These are phyloP conservation scores for Rubus parviflorus DNA, from an alignment of 306 rosid species.

Conservation along the genomic window DNA sequence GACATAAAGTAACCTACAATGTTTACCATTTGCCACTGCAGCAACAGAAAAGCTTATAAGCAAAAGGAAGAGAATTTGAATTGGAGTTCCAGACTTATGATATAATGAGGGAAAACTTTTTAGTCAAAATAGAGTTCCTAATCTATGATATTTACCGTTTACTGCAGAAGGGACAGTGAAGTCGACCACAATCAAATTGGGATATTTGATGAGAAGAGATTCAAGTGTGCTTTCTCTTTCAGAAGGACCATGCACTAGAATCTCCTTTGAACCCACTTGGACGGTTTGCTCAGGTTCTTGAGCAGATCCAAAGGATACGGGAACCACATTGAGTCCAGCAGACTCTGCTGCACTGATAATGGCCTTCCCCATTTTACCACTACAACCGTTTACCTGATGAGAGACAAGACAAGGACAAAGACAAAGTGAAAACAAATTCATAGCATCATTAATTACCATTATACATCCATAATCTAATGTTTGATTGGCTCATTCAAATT, in stretches of 20 bases:
- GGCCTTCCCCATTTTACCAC: constrained; percentile 90
- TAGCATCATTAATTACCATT: neutral
- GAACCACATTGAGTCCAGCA: constrained; percentile 80
- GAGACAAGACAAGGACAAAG: neutral
- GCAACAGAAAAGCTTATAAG: neutral
- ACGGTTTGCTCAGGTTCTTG: constrained; percentile 63
- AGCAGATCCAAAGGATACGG: constrained; percentile 73
- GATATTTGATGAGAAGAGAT: constrained; percentile 53
- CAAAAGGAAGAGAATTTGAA: too few species aligned
- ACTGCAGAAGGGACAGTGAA: constrained; percentile 86
- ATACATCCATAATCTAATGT: too few species aligned
- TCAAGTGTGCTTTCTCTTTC: constrained; percentile 66
- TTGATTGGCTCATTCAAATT: too few species aligned
- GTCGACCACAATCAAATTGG: constrained; percentile 81
- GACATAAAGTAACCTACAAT: neutral
- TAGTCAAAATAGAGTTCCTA: neutral
- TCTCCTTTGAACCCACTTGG: constrained; percentile 58
- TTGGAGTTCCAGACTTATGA: neutral
- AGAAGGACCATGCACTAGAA: constrained; percentile 76
- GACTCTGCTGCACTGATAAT: constrained; percentile 78
- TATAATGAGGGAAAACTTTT: too few species aligned
- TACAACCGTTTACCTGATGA: constrained; percentile 76
- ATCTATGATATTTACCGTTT: constrained; percentile 50
- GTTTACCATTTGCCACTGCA: neutral
- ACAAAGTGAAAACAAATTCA: constrained; percentile 7